Percentiles rank a stretch among this genome's conserved stretches.
These are phyloP conservation scores for Mycena galopus DNA, from an alignment of 768 basidiomycete genomes.

Conservation along the genomic window DNA sequence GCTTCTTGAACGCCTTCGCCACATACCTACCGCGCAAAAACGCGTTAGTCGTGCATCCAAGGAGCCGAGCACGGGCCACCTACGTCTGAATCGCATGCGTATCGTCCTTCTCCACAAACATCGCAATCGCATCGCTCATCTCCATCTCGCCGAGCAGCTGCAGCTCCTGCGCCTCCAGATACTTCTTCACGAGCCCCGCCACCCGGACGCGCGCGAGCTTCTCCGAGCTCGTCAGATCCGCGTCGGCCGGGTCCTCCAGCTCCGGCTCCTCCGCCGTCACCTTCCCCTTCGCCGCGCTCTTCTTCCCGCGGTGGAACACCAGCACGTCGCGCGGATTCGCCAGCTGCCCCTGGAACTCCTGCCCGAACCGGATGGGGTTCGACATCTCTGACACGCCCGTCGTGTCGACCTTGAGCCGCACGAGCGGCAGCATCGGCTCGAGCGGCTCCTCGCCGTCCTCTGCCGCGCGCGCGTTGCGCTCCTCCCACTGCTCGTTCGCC, in stretches of 20 bases:
- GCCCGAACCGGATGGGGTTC: constrained; percentile 97
- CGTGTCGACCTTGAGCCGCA: constrained; percentile 93
- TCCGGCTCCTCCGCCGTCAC: constrained; percentile 84
- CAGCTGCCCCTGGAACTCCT: constrained; percentile 90
- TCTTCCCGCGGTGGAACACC: constrained; percentile 89
- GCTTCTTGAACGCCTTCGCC: constrained; percentile 62
- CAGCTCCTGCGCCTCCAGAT: constrained; percentile 91
- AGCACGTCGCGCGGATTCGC: constrained; percentile 97
- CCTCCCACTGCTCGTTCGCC: constrained; percentile 85
- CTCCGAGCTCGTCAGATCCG: constrained; percentile 70
- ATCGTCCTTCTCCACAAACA: constrained; percentile 98
- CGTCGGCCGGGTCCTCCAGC: constrained; percentile 63
- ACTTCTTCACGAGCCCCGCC: constrained; percentile 91
- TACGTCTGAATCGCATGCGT: constrained; percentile 89
- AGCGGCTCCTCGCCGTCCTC: constrained; percentile 73
- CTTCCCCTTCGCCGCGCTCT: constrained; percentile 65
- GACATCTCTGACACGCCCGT: constrained; percentile 92
- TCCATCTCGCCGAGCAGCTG: constrained; percentile 91
- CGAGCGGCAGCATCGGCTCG: constrained; percentile 84
- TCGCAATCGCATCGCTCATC: constrained; percentile 94
- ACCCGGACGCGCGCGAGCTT: constrained; percentile 88
- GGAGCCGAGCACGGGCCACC: constrained; percentile 55
- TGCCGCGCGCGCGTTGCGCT: constrained; percentile 72
- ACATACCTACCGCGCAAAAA: constrained; percentile 69
- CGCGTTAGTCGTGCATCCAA: neutral